Conservation (phyloP, 345 rosid species). For the Luvunga scandens region DNA sequence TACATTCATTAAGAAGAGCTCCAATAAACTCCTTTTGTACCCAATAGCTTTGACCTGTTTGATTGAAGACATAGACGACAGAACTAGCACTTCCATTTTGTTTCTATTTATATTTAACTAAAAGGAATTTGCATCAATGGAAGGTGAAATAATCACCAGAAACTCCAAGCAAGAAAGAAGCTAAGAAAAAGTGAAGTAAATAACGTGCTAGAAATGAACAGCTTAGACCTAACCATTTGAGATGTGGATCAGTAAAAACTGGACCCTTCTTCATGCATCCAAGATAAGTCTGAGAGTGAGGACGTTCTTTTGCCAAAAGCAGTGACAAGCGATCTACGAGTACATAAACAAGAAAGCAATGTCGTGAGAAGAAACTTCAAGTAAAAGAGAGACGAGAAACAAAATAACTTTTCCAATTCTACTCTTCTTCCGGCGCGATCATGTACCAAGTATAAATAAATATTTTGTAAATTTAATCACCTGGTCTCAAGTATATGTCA, state of each 20-base stretch:
- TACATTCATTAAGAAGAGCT: background rate
- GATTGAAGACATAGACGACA: slow-evolving; percentile 2
- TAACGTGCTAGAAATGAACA: background rate
- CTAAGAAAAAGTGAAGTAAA: slow-evolving; percentile 4
- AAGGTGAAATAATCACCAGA: background rate
- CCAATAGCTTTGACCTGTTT: background rate
- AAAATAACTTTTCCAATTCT: slow-evolving; percentile 9
- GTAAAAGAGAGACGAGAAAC: background rate
- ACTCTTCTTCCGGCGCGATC: background rate
- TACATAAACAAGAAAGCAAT: slow-evolving; percentile 10
- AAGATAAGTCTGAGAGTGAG: slow-evolving; percentile 80
- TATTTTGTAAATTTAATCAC: slow-evolving; percentile 32
- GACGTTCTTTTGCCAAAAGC: slow-evolving; percentile 76
- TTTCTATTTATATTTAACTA: background rate
- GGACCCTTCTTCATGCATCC: slow-evolving; percentile 96
- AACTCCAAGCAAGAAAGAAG: slow-evolving; percentile 13
- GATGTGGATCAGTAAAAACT: slow-evolving; percentile 80
- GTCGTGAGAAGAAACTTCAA: background rate
- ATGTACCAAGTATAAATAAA: background rate
- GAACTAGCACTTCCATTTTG: background rate
- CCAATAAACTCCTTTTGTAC: background rate
- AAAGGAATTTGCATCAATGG: background rate
- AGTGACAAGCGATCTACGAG: slow-evolving; percentile 67
- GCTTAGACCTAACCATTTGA: slow-evolving; percentile 65
- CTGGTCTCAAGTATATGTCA: slow-evolving; percentile 91